Evolutionary conservation across 148 eudicot species (phyloP), one percentile per base, ranked within the genome.

Genomic region (Rhododendron henanense): DNA sequence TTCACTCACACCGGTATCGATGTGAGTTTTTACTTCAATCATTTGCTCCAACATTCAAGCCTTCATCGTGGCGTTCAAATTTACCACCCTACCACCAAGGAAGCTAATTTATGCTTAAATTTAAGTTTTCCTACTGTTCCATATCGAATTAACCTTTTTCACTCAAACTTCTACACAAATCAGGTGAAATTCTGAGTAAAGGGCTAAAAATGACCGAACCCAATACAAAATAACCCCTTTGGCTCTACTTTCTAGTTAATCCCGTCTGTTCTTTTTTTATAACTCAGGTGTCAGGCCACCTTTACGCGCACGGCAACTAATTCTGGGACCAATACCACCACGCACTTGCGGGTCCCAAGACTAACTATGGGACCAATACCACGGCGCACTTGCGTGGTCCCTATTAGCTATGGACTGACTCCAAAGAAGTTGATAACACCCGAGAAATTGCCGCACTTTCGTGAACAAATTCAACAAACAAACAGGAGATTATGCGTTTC

Each of bases 391-490:
- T 55, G 61, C 1, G 2, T 5, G 6, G 61, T 55, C 61, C 0
- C 16, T 18, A 55, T 55, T 18, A 14, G 16, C 6, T 14, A 55
- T 4, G 7, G 6, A 55, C 61, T 15, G 21, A 16, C 7, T 10
- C 21, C 23, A 16, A 55, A 55, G 5, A 55, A 55, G 1, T 55
- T 55, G 21, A 16, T 53, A 53, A 5, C 57, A 53, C 57, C 5
- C 0, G 18, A 53, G 15, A 53, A 53, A 53, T 53, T 3, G 57
- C 16, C 61, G 23, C 61, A 55, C 61, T 55, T 55, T 55, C 1
- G 61, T 13, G 74, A 79, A 28, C 83, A 39, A 4, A 39, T 39
- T 39, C 41, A 39, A 39, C 41, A 85, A 84, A 82, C 81, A 81
- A 83, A 63, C 74, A 57, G 44, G 79, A 31, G 25, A 51, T 50